Percentiles rank a stretch among this genome's conserved stretches.
Evolutionary conservation across 495 filamentous ascomycete species (phyloP).

Genomic region (Lasiosphaeria ovina): DNA sequence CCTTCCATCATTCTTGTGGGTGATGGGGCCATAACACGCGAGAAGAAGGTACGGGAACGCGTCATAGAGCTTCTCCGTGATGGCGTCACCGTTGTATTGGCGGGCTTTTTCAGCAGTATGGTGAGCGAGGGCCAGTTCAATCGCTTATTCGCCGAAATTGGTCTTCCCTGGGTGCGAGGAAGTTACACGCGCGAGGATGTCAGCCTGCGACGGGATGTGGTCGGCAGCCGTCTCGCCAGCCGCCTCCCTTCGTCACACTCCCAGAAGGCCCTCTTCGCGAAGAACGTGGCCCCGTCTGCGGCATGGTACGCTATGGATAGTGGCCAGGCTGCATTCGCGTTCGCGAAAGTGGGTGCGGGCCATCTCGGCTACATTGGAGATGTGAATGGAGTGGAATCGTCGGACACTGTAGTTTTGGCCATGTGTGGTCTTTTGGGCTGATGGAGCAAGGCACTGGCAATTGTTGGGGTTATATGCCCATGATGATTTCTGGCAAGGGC

Average conservation of each 20-base stretch:
- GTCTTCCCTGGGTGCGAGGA: slow-evolving; percentile 40
- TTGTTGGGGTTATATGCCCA: too few relatives aligned
- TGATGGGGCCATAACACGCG: slow-evolving; percentile 15
- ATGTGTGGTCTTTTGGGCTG: slow-evolving; percentile 34
- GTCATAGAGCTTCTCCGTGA: slow-evolving; percentile 17
- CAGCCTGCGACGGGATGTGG: slow-evolving; percentile 24
- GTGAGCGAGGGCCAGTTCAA: slow-evolving; percentile 21
- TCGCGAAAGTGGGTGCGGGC: slow-evolving; percentile 35
- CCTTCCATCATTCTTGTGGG: slow-evolving; percentile 22
- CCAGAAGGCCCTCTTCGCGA: slow-evolving; percentile 45
- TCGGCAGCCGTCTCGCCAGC: slow-evolving; percentile 14
- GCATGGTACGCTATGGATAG: slow-evolving; percentile 18
- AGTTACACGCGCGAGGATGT: slow-evolving; percentile 27
- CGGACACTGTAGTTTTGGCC: slow-evolving; percentile 37
- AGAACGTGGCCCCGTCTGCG: slow-evolving; percentile 29
- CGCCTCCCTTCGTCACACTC: slow-evolving; percentile 38
- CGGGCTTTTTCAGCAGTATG: slow-evolving; percentile 33
- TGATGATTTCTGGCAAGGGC: too few relatives aligned
- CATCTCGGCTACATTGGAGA: slow-evolving; percentile 49
- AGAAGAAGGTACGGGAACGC: slow-evolving; percentile 14
- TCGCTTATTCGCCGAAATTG: slow-evolving; percentile 28
- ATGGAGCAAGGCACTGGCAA: not conserved
- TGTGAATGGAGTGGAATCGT: slow-evolving; percentile 42
- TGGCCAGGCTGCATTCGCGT: slow-evolving; percentile 35
- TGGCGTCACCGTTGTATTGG: slow-evolving; percentile 32